A percentile compares a stretch with the other conserved stretches of the same genome.
Evolutionary conservation across 139 green algal species (phyloP).

Genomic region (Chlamydomonas sp.): DNA sequence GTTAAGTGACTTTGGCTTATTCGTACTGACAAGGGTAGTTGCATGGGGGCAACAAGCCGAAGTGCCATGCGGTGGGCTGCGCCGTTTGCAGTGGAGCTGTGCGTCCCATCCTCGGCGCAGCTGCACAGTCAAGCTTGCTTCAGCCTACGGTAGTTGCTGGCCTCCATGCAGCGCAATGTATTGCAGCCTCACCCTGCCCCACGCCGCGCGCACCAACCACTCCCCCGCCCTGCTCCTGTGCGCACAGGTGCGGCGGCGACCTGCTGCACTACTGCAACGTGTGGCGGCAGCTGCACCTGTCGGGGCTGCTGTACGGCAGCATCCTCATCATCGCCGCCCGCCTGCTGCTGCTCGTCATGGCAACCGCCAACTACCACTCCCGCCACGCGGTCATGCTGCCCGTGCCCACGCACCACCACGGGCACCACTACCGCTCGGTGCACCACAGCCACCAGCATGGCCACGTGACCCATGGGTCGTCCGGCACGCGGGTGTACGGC

Average conservation of each 20-base stretch:
- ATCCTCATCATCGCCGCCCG: slow-evolving; percentile 34
- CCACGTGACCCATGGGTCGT: no score
- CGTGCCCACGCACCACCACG: neutral
- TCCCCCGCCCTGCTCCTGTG: neutral
- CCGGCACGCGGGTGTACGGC: no score
- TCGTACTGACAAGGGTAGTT: no score
- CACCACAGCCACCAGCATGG: neutral
- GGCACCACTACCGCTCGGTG: neutral
- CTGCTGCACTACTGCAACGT: slow-evolving; percentile 35
- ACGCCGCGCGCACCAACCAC: neutral
- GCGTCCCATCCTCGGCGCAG: no score
- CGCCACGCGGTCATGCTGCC: slow-evolving; percentile 30
- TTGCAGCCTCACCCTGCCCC: no score
- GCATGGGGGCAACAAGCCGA: no score
- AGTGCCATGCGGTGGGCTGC: no score
- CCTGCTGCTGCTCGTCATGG: slow-evolving; percentile 39
- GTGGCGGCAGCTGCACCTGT: slow-evolving; percentile 35
- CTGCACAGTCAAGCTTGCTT: no score
- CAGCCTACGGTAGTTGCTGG: no score
- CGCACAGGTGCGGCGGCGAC: slow-evolving; percentile 25
- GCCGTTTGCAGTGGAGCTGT: no score
- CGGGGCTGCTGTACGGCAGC: slow-evolving; percentile 31
- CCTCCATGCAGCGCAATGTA: no score
- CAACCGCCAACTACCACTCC: slow-evolving; percentile 32
- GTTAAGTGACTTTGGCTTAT: no score